phyloP scores from a whole-genome alignment of 2,329 filamentous ascomycete genomes.

The Tolypocladium amazonense region DNA sequence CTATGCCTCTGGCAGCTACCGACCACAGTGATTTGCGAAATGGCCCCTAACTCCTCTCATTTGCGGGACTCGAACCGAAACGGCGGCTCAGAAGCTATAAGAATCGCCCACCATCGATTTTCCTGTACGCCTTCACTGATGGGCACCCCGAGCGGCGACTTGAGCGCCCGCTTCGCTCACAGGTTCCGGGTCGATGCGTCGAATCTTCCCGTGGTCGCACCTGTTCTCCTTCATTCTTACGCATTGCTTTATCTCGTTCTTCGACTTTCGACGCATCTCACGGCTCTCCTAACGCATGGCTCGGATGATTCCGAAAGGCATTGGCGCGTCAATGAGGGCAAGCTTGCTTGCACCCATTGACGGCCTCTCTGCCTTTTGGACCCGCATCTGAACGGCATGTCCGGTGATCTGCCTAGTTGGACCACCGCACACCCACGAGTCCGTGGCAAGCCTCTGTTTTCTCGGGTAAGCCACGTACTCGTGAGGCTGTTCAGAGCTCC shows the following conservation, averaged over 20 bases:
- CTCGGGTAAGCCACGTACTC: neutral
- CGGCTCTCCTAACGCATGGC: constrained; percentile 25
- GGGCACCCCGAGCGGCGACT: neutral
- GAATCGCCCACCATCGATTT: neutral
- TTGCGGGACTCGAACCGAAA: constrained; percentile 4
- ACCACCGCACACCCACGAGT: constrained; percentile 5
- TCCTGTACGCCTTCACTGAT: neutral
- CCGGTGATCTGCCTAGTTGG: constrained; percentile 20
- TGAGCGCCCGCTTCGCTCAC: constrained; percentile 4
- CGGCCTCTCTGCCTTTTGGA: constrained; percentile 8
- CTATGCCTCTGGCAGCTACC: constrained; percentile 28
- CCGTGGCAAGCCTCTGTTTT: neutral
- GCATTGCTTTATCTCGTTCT: constrained; percentile 32
- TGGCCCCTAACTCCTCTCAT: constrained; percentile 5
- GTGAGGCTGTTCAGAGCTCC: constrained; percentile 2
- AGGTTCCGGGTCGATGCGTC: constrained; percentile 7
- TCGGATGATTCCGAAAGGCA: constrained; percentile 21
- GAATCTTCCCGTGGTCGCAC: constrained; percentile 11
- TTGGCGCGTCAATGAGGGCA: constrained; percentile 5
- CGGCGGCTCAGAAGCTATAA: neutral
- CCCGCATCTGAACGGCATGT: constrained; percentile 26
- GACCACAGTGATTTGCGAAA: constrained; percentile 21
- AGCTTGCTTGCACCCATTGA: constrained; percentile 2
- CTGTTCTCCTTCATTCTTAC: constrained; percentile 17
- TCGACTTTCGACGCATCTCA: constrained; percentile 29